phyloP scores from a whole-genome alignment of 257 asterid genomes.

The Osmanthus fragrans region DNA sequence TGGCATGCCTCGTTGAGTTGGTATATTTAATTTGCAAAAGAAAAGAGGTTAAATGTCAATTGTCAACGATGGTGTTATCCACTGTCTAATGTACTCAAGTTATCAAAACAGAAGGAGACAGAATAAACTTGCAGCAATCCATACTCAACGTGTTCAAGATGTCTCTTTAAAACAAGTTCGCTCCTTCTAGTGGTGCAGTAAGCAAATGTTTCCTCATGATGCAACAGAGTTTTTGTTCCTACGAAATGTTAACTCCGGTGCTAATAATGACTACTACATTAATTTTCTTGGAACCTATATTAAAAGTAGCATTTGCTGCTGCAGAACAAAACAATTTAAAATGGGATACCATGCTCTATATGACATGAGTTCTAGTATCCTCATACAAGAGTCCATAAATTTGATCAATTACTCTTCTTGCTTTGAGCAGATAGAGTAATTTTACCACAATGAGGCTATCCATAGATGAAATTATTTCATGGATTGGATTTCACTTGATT shows the following conservation, averaged over 20 bases:
- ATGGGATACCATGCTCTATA: neutral
- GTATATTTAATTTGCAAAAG: neutral
- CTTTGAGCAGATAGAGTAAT: neutral
- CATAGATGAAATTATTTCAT: no score
- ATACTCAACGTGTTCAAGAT: neutral
- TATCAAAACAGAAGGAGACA: neutral
- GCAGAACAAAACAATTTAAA: neutral
- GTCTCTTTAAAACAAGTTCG: neutral
- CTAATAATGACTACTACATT: neutral
- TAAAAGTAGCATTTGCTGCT: neutral
- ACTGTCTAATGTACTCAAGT: neutral
- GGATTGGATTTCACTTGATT: neutral
- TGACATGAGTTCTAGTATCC: neutral
- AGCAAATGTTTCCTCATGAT: neutral
- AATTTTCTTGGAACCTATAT: neutral
- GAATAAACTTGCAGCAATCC: neutral
- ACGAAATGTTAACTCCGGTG: neutral
- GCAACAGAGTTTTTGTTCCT: neutral
- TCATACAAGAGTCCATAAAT: neutral
- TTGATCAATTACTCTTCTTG: neutral
- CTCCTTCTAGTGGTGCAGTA: neutral
- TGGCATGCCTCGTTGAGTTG: neutral
- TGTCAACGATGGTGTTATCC: neutral
- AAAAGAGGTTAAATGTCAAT: neutral
- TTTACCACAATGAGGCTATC: neutral